These are phyloP conservation scores for Magnaporthiopsis poae DNA, from an alignment of 2,329 filamentous ascomycete genomes.

Conservation along the genomic window DNA sequence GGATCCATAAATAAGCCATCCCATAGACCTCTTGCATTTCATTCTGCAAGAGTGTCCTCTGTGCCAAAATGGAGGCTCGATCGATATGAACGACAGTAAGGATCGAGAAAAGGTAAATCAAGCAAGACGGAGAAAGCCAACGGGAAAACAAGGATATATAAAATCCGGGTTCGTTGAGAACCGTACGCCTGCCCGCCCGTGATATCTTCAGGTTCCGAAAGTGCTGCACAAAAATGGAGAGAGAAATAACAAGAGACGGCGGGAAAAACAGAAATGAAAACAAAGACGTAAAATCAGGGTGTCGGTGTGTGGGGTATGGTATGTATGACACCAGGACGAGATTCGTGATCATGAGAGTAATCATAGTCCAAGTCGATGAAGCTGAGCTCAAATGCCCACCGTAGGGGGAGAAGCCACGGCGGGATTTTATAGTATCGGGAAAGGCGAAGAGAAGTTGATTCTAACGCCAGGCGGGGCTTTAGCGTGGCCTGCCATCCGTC, in stretches of 20 bases:
- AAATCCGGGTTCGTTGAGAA: conserved; percentile 26
- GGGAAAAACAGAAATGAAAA: conserved; percentile 6
- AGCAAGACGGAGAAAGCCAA: conserved; percentile 12
- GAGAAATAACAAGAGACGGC: conserved; percentile 13
- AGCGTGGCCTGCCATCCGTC: conserved; percentile 22
- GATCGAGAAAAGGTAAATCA: conserved; percentile 14
- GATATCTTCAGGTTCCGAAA: conserved; percentile 16
- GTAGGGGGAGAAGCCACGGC: neutral
- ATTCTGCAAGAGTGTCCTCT: neutral
- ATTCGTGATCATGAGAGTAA: too few species aligned
- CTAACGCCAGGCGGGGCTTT: conserved; percentile 13
- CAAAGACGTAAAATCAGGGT: neutral
- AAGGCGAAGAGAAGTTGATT: conserved; percentile 22
- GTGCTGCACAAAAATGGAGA: conserved; percentile 9
- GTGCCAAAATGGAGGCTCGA: too few species aligned
- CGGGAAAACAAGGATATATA: conserved; percentile 11
- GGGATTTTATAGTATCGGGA: neutral
- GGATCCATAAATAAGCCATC: too few species aligned
- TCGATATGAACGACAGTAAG: too few species aligned
- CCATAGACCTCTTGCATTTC: neutral
- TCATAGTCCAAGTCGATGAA: too few species aligned
- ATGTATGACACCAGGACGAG: too few species aligned
- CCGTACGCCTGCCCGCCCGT: conserved; percentile 22
- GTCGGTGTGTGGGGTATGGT: too few species aligned
- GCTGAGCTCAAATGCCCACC: neutral